Evolutionary conservation across 2,329 filamentous ascomycete genomes (phyloP).

Genomic region (Zelopaecilomyces penicillatus): DNA sequence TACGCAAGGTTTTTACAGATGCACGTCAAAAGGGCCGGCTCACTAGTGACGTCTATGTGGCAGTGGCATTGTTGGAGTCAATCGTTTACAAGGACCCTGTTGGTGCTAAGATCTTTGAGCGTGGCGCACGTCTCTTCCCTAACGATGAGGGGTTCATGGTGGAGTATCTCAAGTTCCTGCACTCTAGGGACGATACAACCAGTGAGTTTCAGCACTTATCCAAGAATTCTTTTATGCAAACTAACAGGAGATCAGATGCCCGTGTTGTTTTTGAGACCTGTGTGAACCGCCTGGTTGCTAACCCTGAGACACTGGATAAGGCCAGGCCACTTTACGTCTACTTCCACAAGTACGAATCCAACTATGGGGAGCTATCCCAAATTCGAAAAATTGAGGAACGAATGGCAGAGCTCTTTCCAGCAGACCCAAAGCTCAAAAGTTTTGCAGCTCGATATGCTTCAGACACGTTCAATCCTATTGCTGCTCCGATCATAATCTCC

Average conservation of each 20-base stretch:
- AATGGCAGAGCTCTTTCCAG: slow-evolving; percentile 89
- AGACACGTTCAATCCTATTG: slow-evolving; percentile 69
- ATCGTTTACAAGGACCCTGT: slow-evolving; percentile 92
- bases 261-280: slow-evolving; percentile 94
- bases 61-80: slow-evolving; percentile 86
- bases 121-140: slow-evolving; percentile 85
- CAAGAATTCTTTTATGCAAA: neutral
- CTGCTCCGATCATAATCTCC: slow-evolving; percentile 75
- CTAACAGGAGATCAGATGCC: slow-evolving; percentile 54
- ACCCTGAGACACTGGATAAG: slow-evolving; percentile 64
- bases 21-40: slow-evolving; percentile 80
- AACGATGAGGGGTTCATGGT: slow-evolving; percentile 90
- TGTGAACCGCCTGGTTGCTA: slow-evolving; percentile 70
- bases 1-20: slow-evolving; percentile 82
- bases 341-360: slow-evolving; percentile 91
- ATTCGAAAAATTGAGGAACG: slow-evolving; percentile 84
- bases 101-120: slow-evolving; percentile 91
- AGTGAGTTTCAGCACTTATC: slow-evolving; percentile 52
- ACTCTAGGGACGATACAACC: slow-evolving; percentile 85
- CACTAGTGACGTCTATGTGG: slow-evolving; percentile 91
- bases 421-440: slow-evolving; percentile 66
- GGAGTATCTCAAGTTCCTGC: slow-evolving; percentile 91
- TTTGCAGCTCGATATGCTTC: slow-evolving; percentile 71
- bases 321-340: slow-evolving; percentile 81
- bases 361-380: slow-evolving; percentile 86